Percentiles rank a stretch among this genome's conserved stretches.
These are phyloP conservation scores for Reutealis trisperma DNA, from an alignment of 345 rosid genomes.

Conservation along the genomic window DNA sequence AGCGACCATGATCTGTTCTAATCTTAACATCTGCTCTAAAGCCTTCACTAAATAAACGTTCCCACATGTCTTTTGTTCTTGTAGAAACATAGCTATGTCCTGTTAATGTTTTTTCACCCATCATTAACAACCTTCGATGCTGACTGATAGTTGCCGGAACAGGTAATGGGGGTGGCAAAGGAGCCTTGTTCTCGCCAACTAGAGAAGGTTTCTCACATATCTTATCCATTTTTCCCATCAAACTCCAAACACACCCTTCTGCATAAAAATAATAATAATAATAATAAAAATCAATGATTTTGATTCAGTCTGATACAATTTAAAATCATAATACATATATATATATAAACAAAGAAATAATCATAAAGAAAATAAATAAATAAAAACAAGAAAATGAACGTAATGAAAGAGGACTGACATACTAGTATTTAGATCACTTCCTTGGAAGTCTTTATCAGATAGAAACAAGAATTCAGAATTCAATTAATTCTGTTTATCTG, in stretches of 20 bases:
- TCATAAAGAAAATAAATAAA: too few relatives aligned
- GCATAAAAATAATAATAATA: too few relatives aligned
- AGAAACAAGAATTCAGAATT: neutral
- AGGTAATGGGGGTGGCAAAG: constrained; percentile 63
- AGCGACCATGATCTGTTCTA: constrained; percentile 46
- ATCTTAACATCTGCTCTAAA: constrained; percentile 71
- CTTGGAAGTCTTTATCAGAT: neutral
- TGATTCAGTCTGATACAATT: neutral
- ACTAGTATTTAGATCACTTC: neutral
- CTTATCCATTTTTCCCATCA: constrained; percentile 19
- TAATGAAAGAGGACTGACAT: neutral
- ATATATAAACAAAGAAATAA: too few relatives aligned
- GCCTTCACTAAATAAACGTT: constrained; percentile 69
- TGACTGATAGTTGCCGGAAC: constrained; percentile 28
- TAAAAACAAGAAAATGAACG: too few relatives aligned
- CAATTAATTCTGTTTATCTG: too few relatives aligned
- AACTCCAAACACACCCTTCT: constrained; percentile 3
- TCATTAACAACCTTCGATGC: constrained; percentile 14
- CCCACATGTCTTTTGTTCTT: constrained; percentile 57
- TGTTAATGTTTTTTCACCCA: constrained; percentile 19
- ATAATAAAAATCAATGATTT: constrained; percentile 4
- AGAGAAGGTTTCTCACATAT: constrained; percentile 2
- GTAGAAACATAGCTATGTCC: constrained; percentile 35
- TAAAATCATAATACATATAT: too few relatives aligned
- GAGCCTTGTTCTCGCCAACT: constrained; percentile 22